Evolutionary conservation across 2,329 filamentous ascomycete genomes (phyloP).

Genomic region (Venturia oleaginea): DNA sequence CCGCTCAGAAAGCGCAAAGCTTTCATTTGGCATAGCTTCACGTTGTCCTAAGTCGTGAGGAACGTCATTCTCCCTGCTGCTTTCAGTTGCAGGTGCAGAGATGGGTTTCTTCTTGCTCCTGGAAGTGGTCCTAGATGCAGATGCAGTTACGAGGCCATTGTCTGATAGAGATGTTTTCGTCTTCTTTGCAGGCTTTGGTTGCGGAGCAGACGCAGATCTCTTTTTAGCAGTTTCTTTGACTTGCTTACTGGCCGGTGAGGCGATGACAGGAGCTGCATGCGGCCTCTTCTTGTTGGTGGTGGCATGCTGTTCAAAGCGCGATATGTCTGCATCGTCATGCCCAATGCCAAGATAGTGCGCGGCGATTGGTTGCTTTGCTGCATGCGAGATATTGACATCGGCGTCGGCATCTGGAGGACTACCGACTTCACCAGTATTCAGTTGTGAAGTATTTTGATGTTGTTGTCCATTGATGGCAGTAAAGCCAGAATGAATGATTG

Average conservation of each 20-base stretch:
- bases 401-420: neutral
- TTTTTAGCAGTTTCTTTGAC: neutral
- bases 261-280: neutral
- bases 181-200: conserved; percentile 7
- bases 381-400: neutral
- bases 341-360: conserved; percentile 4
- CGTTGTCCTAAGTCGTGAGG: neutral
- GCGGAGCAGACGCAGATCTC: neutral
- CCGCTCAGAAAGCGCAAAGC: neutral
- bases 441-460: neutral
- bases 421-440: neutral
- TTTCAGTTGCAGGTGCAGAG: neutral
- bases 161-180: neutral
- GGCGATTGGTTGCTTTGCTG: conserved; percentile 2
- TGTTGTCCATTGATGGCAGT: neutral
- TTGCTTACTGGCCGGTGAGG: neutral
- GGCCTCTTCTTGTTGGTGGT: neutral
- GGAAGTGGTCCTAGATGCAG: neutral
- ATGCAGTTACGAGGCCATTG: neutral
- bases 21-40: neutral
- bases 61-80: neutral
- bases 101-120: neutral
- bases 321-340: neutral
- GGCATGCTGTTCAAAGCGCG: conserved; percentile 1
- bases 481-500: neutral